Percentiles rank a stretch among this genome's conserved stretches.
phyloP scores from a whole-genome alignment of 768 basidiomycete genomes.

The Serendipita sp. region DNA sequence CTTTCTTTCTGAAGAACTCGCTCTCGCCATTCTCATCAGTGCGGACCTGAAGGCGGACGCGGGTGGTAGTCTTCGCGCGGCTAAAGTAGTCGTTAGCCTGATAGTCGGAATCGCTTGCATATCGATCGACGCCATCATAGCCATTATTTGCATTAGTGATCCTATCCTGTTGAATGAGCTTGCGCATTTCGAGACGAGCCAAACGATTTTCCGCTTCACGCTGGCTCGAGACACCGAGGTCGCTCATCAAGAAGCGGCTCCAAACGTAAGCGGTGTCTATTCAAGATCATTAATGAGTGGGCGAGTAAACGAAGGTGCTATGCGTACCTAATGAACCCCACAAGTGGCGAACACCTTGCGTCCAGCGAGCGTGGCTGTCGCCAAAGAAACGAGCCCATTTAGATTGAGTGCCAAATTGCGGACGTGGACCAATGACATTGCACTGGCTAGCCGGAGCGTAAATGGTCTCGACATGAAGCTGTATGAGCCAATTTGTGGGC shows the following conservation, averaged over 20 bases:
- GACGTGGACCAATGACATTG: conserved; percentile 16
- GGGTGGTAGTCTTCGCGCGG: background rate
- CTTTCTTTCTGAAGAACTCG: background rate
- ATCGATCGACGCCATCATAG: background rate
- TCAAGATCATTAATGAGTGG: too few relatives aligned
- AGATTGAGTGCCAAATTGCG: conserved; percentile 10
- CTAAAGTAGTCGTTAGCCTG: background rate
- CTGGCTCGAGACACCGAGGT: conserved; percentile 12
- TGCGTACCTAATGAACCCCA: conserved; percentile 11
- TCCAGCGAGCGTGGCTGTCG: conserved; percentile 18
- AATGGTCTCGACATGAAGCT: conserved; percentile 18
- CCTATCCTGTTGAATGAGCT: background rate
- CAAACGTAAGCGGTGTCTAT: conserved; percentile 17
- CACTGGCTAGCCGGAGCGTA: conserved; percentile 19
- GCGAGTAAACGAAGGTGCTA: background rate
- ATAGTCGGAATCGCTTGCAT: background rate
- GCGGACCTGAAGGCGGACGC: background rate
- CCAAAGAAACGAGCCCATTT: conserved; percentile 14
- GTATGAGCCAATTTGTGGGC: background rate
- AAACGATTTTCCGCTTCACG: background rate
- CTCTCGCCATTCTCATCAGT: background rate
- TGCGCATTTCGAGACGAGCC: conserved; percentile 1
- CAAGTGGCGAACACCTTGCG: conserved; percentile 19
- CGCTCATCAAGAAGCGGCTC: conserved; percentile 14
- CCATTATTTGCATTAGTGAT: background rate